Conservation (phyloP, 75 land plant genomes). For the Chamaecyparis obtusa region DNA sequence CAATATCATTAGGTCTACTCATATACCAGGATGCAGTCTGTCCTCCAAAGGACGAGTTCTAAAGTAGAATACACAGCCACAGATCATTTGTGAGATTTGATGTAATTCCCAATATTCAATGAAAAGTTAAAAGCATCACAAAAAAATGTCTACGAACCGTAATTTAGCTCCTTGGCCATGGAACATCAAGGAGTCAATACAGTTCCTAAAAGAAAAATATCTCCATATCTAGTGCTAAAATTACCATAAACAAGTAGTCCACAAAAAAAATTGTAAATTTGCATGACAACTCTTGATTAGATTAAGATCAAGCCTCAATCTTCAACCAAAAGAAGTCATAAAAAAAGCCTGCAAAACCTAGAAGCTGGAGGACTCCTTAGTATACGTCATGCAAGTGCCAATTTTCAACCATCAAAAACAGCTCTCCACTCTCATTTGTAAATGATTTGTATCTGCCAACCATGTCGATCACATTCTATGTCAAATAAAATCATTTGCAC, state of each 20-base stretch:
- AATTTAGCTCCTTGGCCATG: conserved; percentile 1
- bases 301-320: background rate
- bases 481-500: background rate
- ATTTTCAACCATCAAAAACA: background rate
- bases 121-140: background rate
- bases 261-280: background rate
- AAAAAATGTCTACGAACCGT: background rate
- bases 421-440: conserved; percentile 1
- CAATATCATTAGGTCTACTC: background rate
- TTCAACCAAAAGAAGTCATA: background rate
- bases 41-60: background rate
- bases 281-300: background rate
- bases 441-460: background rate
- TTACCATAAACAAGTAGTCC: background rate
- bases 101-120: background rate
- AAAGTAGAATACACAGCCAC: background rate
- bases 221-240: background rate
- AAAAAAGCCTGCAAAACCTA: background rate
- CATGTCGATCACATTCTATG: background rate
- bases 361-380: background rate
- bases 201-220: background rate
- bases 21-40: background rate
- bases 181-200: background rate
- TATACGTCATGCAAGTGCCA: background rate
- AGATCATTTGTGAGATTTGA: background rate